Percentiles rank a stretch among this genome's conserved stretches.
These are phyloP conservation scores for Alternaria arborescens DNA, from an alignment of 2,329 filamentous ascomycete genomes.

Conservation along the genomic window DNA sequence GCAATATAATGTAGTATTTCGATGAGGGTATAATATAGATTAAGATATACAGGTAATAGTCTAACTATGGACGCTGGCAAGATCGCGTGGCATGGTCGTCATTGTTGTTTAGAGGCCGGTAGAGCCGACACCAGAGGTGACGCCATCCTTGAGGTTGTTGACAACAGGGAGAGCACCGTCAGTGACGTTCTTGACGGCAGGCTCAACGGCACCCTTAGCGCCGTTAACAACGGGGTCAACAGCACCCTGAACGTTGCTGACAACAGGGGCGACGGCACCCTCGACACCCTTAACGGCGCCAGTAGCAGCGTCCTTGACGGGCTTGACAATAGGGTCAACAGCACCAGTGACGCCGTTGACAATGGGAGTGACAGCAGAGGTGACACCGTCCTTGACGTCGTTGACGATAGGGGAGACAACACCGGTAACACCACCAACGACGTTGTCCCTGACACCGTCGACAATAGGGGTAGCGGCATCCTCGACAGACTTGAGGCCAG, in stretches of 20 bases:
- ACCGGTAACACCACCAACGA: neutral
- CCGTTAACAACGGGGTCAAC: neutral
- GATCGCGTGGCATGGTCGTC: neutral
- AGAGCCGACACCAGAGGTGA: neutral
- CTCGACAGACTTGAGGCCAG: neutral
- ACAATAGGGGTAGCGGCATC: neutral
- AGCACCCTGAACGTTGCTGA: neutral
- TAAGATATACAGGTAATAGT: neutral
- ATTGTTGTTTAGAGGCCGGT: neutral
- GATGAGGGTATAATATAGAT: slow-evolving; percentile 1
- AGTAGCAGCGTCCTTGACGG: neutral
- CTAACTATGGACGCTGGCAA: neutral
- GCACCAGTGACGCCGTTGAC: neutral
- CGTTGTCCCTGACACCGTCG: neutral
- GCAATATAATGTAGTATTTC: neutral
- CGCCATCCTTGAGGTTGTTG: neutral
- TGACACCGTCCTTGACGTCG: neutral
- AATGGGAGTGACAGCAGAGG: neutral
- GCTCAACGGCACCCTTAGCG: neutral
- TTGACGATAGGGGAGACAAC: neutral
- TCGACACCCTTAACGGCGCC: too few relatives aligned
- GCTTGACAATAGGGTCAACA: neutral
- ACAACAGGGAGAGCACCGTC: neutral
- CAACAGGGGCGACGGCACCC: neutral
- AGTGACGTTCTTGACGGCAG: neutral